Percentiles rank a stretch among this genome's conserved stretches.
Conservation (phyloP, 2,329 filamentous ascomycete genomes). For the Aureobasidium lini region DNA sequence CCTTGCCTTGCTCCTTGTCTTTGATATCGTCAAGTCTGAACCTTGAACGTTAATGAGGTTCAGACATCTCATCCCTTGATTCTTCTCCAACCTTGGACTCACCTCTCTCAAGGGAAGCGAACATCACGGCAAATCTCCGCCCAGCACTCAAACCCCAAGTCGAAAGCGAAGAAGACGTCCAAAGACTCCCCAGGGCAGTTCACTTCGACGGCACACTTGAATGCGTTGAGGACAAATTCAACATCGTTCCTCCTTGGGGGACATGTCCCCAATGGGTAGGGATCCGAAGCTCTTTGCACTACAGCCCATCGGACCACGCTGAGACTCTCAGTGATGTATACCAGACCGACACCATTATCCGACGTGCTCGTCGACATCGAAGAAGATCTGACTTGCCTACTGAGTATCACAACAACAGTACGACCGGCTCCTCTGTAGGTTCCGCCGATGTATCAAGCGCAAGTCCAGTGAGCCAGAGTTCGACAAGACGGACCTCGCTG, state of each 20-base stretch:
- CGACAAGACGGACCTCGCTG: constrained; percentile 28
- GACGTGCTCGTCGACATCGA: not conserved
- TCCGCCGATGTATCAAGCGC: not conserved
- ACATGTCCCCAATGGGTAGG: constrained; percentile 7
- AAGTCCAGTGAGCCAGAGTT: constrained; percentile 25
- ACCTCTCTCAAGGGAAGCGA: not conserved
- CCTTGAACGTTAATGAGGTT: constrained; percentile 6
- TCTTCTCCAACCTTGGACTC: not conserved
- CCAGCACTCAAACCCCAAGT: not conserved
- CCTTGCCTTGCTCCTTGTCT: not conserved
- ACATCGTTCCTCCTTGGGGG: not conserved
- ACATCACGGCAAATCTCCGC: not conserved
- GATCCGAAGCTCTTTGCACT: not conserved
- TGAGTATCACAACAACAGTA: not conserved
- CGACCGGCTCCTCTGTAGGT: not conserved
- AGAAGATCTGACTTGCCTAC: not conserved
- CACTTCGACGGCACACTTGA: constrained; percentile 11
- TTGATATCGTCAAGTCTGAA: not conserved
- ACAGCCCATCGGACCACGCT: constrained; percentile 6
- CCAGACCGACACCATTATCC: not conserved
- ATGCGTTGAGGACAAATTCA: constrained; percentile 8
- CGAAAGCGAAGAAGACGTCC: not conserved
- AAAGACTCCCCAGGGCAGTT: constrained; percentile 3
- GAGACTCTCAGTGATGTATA: not conserved
- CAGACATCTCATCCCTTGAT: not conserved